phyloP scores from a whole-genome alignment of 306 rosid species.

The Lablab purpureus region DNA sequence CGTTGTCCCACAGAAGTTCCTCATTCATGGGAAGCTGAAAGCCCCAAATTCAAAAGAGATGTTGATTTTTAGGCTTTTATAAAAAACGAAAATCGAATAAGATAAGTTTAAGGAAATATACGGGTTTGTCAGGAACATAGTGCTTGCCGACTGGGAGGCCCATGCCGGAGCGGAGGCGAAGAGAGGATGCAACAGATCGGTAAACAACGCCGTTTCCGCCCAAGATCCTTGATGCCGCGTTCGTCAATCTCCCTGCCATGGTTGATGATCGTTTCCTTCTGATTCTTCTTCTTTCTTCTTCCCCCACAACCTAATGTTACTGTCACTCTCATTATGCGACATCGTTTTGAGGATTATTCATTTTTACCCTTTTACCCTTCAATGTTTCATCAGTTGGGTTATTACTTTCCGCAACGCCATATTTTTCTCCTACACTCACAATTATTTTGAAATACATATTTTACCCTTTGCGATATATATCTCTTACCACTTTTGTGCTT shows the following conservation, averaged over 20 bases:
- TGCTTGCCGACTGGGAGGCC: slow-evolving; percentile 92
- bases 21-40: slow-evolving; percentile 79
- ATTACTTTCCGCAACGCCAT: too few species aligned
- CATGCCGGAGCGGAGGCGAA: slow-evolving; percentile 86
- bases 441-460: too few species aligned
- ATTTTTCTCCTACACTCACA: too few species aligned
- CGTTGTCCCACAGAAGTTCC: slow-evolving; percentile 94
- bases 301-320: background rate
- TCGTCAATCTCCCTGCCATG: slow-evolving; percentile 83
- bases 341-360: background rate
- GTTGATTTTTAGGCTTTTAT: background rate
- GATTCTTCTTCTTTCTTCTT: slow-evolving; percentile 34
- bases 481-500: too few species aligned
- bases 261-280: slow-evolving; percentile 22
- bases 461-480: too few species aligned
- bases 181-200: slow-evolving; percentile 79
- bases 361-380: background rate
- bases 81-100: background rate
- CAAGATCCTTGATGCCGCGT: slow-evolving; percentile 74
- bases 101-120: slow-evolving; percentile 44
- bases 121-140: slow-evolving; percentile 87
- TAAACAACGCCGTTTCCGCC: slow-evolving; percentile 84
- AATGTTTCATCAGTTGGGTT: background rate
- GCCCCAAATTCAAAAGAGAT: slow-evolving; percentile 8
- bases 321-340: slow-evolving; percentile 23